A percentile compares a stretch with the other conserved stretches of the same genome.
These are phyloP conservation scores for Talaromyces stipitatus DNA, from an alignment of 495 filamentous ascomycete species.

Conservation along the genomic window DNA sequence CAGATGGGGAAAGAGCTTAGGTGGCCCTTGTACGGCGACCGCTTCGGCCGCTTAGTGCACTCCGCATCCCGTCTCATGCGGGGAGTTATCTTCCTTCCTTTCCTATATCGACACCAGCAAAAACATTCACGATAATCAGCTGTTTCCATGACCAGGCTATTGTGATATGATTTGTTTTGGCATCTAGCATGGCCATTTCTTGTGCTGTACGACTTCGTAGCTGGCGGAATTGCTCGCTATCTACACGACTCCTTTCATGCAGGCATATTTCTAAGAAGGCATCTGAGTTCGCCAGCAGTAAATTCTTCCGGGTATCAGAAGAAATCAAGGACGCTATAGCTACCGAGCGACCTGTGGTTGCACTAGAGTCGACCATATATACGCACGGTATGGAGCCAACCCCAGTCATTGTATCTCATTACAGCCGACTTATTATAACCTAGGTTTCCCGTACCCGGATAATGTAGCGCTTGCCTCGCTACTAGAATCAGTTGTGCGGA, in stretches of 20 bases:
- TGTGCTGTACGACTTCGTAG: constrained; percentile 17
- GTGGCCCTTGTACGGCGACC: constrained; percentile 37
- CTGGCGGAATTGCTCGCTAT: constrained; percentile 7
- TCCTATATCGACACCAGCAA: neutral
- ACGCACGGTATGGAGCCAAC: constrained; percentile 50
- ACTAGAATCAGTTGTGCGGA: constrained; percentile 69
- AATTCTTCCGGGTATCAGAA: constrained; percentile 66
- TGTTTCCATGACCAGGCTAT: neutral
- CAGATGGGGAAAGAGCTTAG: constrained; percentile 31
- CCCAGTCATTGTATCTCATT: neutral
- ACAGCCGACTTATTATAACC: constrained; percentile 24
- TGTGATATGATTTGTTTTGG: neutral
- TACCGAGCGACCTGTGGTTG: constrained; percentile 71
- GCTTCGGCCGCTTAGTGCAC: constrained; percentile 24
- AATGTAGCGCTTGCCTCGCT: constrained; percentile 61
- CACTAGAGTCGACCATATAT: constrained; percentile 87
- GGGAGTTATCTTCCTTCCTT: neutral
- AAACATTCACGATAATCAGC: too few species aligned
- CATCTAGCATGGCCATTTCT: constrained; percentile 20
- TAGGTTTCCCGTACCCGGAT: constrained; percentile 79
- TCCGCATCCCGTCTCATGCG: constrained; percentile 23
- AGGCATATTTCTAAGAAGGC: neutral
- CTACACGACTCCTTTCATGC: neutral
- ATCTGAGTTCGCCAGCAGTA: constrained; percentile 21
- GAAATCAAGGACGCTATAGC: constrained; percentile 73